These are phyloP conservation scores for Fusarium xylarioides DNA, from an alignment of 2,329 filamentous ascomycete genomes.

Conservation along the genomic window DNA sequence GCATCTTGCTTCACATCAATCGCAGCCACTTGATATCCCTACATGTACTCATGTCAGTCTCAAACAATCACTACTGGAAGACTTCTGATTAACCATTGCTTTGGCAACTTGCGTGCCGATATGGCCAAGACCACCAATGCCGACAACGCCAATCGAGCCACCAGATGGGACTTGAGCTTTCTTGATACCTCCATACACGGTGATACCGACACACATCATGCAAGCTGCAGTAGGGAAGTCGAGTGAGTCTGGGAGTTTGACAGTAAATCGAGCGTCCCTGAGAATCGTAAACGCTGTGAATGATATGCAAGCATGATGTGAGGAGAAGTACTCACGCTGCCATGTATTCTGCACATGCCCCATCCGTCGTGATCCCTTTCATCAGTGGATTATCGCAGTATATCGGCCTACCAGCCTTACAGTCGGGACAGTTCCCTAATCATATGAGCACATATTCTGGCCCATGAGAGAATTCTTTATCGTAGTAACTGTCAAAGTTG, in stretches of 20 bases:
- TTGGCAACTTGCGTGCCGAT: conserved; percentile 2
- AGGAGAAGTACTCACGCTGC: neutral
- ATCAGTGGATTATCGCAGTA: conserved; percentile 2
- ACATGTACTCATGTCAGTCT: accelerated
- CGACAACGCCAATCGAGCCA: neutral
- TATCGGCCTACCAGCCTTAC: neutral
- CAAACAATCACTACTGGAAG: accelerated
- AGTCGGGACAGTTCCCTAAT: neutral
- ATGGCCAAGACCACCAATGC: conserved; percentile 1
- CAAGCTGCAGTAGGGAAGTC: neutral
- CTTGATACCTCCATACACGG: neutral
- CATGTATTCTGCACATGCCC: conserved; percentile 14
- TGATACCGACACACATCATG: conserved; percentile 3
- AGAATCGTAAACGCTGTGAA: neutral
- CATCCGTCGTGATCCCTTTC: neutral
- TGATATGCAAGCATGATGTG: too few species aligned
- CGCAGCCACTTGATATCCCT: conserved; percentile 10
- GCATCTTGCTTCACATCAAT: conserved; percentile 2
- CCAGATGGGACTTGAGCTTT: neutral
- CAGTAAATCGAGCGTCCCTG: neutral
- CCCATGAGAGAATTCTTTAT: accelerated
- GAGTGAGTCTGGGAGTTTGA: neutral
- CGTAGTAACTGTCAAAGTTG: conserved; percentile 14
- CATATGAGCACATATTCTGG: accelerated
- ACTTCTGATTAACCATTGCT: neutral